Percentiles rank a stretch among this genome's conserved stretches.
These are phyloP conservation scores for Ustilago loliicola DNA, from an alignment of 1,284 basidiomycete species.

Conservation along the genomic window DNA sequence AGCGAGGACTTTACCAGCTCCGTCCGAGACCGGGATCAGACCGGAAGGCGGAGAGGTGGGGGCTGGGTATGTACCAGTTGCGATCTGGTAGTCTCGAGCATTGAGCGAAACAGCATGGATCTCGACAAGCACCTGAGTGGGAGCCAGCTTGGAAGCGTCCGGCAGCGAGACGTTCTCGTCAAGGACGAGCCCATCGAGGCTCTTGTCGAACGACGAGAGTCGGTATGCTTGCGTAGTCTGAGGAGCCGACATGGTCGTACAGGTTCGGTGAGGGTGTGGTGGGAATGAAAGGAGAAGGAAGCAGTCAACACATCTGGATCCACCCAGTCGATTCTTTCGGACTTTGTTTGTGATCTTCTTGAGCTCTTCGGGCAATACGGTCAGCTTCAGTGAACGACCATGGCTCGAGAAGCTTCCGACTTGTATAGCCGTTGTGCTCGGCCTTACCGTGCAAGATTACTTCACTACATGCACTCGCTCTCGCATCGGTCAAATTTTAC, in stretches of 20 bases:
- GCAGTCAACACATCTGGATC: too few relatives aligned
- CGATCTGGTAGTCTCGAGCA: constrained; percentile 51
- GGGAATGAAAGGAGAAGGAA: neutral
- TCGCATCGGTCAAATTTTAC: constrained; percentile 1
- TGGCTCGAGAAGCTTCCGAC: neutral
- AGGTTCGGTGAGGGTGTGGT: neutral
- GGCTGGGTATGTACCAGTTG: constrained; percentile 39
- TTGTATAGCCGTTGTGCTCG: constrained; percentile 8
- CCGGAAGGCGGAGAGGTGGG: constrained; percentile 23
- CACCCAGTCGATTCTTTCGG: neutral
- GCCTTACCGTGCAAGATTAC: constrained; percentile 5
- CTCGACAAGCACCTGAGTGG: constrained; percentile 32
- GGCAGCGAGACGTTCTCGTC: constrained; percentile 26
- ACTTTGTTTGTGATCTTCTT: neutral
- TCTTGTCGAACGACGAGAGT: constrained; percentile 31
- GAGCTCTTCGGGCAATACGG: neutral
- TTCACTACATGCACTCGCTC: neutral
- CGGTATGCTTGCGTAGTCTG: constrained; percentile 30
- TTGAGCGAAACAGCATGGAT: constrained; percentile 48
- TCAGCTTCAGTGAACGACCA: neutral
- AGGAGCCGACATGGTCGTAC: constrained; percentile 19
- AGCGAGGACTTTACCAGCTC: constrained; percentile 31
- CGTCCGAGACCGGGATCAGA: constrained; percentile 45
- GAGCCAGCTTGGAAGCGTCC: constrained; percentile 7
- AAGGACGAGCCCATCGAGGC: constrained; percentile 27